These are phyloP conservation scores for Saccharum spontaneum DNA, from an alignment of 176 grass and related monocot species.

Conservation along the genomic window DNA sequence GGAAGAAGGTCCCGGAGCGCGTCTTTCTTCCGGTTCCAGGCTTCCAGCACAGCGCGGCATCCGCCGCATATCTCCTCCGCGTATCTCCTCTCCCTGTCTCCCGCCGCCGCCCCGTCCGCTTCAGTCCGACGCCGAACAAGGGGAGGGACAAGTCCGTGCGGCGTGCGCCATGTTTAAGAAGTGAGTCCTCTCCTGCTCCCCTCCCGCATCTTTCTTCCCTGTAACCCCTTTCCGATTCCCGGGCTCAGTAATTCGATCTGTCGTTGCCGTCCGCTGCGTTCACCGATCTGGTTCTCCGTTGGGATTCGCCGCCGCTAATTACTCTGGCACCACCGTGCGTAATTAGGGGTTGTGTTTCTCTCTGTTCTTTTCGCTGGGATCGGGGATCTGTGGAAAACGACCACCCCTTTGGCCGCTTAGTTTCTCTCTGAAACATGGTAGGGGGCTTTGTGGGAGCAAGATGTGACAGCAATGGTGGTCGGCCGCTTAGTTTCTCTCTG, in stretches of 20 bases:
- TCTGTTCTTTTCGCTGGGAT: neutral
- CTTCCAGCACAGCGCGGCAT: neutral
- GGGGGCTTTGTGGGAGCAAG: neutral
- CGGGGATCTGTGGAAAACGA: neutral
- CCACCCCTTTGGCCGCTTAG: neutral
- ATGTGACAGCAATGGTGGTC: neutral
- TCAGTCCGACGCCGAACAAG: slow-evolving; percentile 3
- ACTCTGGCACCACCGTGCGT: neutral
- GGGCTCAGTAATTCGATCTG: neutral
- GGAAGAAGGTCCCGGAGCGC: neutral
- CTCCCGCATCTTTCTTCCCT: neutral
- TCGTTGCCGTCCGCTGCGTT: neutral
- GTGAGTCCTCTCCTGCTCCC: slow-evolving; percentile 25
- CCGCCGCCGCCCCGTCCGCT: neutral
- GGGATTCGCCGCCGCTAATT: neutral
- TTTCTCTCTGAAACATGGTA: neutral
- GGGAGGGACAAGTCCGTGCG: neutral
- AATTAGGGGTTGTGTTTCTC: neutral
- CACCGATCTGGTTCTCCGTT: slow-evolving; percentile 8
- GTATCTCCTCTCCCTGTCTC: neutral
- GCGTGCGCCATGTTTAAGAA: slow-evolving; percentile 58
- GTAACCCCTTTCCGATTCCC: neutral
- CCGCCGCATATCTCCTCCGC: neutral
- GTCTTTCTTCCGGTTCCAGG: neutral
- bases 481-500: no score